Evolutionary conservation across 106 monocot species (phyloP), one percentile per base, ranked within the genome.

Genomic region (Agapanthus africanus): DNA sequence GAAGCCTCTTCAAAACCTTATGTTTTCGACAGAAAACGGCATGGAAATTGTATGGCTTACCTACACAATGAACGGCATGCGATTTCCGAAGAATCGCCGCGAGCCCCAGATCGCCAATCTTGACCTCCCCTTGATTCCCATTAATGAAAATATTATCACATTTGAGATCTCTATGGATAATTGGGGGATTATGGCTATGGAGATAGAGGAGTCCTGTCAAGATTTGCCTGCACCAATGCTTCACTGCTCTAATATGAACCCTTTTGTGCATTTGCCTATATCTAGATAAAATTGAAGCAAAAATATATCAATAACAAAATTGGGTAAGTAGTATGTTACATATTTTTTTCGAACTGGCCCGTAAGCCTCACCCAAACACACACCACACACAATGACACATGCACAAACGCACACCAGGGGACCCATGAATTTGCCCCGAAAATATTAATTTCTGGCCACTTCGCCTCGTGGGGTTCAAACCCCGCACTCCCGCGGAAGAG

Each of bases 51-150:
- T 21, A 0, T 11, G 9, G 21, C 25, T 39, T 71, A 59, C 70
- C 70, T 35, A 70, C 54, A 37, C 51, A 52, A 57, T 56, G 51
- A 3, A 16, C 33, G 1, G 70, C 70, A 46, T 54, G 54, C 4
- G 70, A 54, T 57, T 57, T 33, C 22, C 54, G 56, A 27, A 70
- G 51, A 19, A 70, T 70, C 2, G 70, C 70, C 23, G 70, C 70
- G 0, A 70, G 54, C 4, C 70, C 70, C 35, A 70, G 25, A 39
- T 70, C 70, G 32, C 70, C 70, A 57, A 70, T 70, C 54, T 70
- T 70, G 38, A 70, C 70, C 26, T 70, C 70, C 36, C 70, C 70
- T 15, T 70, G 70, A 23, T 70, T 70, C 4, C 70, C 70, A 70
- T 70, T 70, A 15, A 70, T 27, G 23, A 70, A 70, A 19, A 70